Evolutionary conservation across 1,139 yeast species (phyloP).

Genomic region (Lodderomyces oxycetoniae): DNA sequence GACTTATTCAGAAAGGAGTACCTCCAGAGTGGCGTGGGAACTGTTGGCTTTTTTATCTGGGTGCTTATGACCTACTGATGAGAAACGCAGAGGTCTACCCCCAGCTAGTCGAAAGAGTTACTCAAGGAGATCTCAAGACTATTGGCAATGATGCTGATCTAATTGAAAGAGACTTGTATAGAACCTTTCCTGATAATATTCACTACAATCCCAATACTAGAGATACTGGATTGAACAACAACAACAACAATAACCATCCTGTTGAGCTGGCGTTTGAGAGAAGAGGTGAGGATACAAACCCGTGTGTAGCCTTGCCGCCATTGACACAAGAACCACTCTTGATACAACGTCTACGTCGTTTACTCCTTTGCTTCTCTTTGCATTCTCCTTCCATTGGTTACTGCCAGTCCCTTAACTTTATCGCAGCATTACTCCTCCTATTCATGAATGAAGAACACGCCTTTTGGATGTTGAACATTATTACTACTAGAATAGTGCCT

Average conservation of each 20-base stretch:
- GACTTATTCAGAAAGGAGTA: slow-evolving; percentile 83
- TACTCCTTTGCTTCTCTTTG: slow-evolving; percentile 76
- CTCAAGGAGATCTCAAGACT: slow-evolving; percentile 46
- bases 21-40: slow-evolving; percentile 97
- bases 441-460: slow-evolving; percentile 87
- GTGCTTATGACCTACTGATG: slow-evolving; percentile 73
- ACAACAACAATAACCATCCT: slow-evolving; percentile 1
- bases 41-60: slow-evolving; percentile 97
- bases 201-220: slow-evolving; percentile 45
- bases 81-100: too few species aligned
- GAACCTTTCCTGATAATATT: slow-evolving; percentile 91
- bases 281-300: not conserved
- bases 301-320: too few species aligned
- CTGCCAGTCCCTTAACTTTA: slow-evolving; percentile 89
- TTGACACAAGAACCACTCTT: slow-evolving; percentile 50
- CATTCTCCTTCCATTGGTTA: slow-evolving; percentile 90
- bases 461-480: slow-evolving; percentile 92
- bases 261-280: too few species aligned
- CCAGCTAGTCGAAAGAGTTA: slow-evolving; percentile 70
- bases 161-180: slow-evolving; percentile 84
- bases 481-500: slow-evolving; percentile 81
- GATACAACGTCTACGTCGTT: slow-evolving; percentile 71
- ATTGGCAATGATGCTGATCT: slow-evolving; percentile 78
- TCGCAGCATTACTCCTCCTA: slow-evolving; percentile 76
- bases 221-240: not conserved